Conservation (phyloP, 495 filamentous ascomycete genomes). For the Penicillium tannophilum region DNA sequence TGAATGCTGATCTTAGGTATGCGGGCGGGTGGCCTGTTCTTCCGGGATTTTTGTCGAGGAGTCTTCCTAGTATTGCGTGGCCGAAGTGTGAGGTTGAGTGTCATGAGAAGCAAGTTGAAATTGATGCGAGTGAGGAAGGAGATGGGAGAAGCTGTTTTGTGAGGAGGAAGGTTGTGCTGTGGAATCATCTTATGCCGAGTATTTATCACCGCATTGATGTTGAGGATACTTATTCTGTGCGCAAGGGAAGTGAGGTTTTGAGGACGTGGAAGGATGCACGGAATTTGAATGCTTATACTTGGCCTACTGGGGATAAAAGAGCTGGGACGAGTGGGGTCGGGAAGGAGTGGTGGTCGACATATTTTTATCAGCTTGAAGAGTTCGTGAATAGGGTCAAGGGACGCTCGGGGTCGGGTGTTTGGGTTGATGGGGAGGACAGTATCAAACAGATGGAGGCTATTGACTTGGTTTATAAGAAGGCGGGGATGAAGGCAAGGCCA, state of each 20-base stretch:
- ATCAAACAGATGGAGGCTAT: conserved; percentile 55
- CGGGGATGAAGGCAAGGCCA: conserved; percentile 24
- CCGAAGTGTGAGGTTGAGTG: conserved; percentile 31
- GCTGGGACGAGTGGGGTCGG: not conserved
- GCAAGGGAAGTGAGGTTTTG: conserved; percentile 28
- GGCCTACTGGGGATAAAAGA: conserved; percentile 39
- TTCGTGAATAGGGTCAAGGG: conserved; percentile 58
- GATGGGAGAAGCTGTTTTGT: conserved; percentile 28
- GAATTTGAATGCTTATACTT: conserved; percentile 49
- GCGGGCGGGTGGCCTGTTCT: conserved; percentile 19
- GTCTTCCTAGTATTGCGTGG: conserved; percentile 26
- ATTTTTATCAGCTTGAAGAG: conserved; percentile 55
- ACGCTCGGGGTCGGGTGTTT: conserved; percentile 40
- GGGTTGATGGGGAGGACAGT: conserved; percentile 54
- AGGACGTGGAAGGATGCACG: conserved; percentile 47
- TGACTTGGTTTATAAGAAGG: conserved; percentile 53
- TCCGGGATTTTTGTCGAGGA: conserved; percentile 15
- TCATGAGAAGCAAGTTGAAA: conserved; percentile 30
- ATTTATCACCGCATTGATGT: conserved; percentile 57
- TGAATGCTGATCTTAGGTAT: conserved; percentile 35
- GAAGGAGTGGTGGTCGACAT: conserved; percentile 49
- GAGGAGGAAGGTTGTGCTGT: conserved; percentile 44
- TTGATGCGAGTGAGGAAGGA: not conserved
- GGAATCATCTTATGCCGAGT: conserved; percentile 39
- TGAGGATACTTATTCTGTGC: conserved; percentile 43